Percentiles rank a stretch among this genome's conserved stretches.
Evolutionary conservation across 2,329 filamentous ascomycete genomes (phyloP).

Genomic region (Aspergillus ochraceus): DNA sequence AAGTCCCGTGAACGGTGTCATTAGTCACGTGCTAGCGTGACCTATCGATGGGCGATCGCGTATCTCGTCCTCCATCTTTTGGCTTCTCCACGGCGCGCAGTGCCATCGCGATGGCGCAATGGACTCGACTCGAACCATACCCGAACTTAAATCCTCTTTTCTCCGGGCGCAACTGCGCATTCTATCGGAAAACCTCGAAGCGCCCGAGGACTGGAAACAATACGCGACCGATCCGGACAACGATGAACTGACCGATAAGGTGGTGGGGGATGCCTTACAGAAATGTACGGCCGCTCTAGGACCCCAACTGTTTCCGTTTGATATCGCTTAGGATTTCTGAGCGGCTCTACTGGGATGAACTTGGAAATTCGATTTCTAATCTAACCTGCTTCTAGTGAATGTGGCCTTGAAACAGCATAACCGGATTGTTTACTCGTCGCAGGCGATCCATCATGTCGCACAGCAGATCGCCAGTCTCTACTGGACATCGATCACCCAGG

Average conservation of each 20-base stretch:
- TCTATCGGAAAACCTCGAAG: conserved; percentile 49
- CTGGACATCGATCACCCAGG: conserved; percentile 50
- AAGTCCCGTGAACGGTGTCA: not conserved
- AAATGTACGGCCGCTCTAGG: conserved; percentile 43
- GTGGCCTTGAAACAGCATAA: conserved; percentile 53
- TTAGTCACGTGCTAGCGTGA: conserved; percentile 15
- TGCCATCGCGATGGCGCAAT: conserved; percentile 28
- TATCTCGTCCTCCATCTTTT: not conserved
- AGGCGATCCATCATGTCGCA: conserved; percentile 57
- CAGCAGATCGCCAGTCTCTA: conserved; percentile 57
- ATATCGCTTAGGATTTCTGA: not conserved
- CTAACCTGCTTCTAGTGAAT: conserved; percentile 46
- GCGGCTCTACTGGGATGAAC: no score
- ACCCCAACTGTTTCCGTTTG: not conserved
- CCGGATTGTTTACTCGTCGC: conserved; percentile 53
- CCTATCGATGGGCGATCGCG: conserved; percentile 10
- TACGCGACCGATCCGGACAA: conserved; percentile 43
- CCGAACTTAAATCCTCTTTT: conserved; percentile 53
- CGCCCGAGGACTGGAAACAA: conserved; percentile 49
- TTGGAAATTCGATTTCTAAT: not conserved
- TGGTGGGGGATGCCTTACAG: conserved; percentile 51
- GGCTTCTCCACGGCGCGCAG: not conserved
- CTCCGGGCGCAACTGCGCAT: conserved; percentile 53
- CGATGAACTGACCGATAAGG: conserved; percentile 49
- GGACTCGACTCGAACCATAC: conserved; percentile 46